Conservation (phyloP, 306 rosid genomes). For the Rubus parviflorus region DNA sequence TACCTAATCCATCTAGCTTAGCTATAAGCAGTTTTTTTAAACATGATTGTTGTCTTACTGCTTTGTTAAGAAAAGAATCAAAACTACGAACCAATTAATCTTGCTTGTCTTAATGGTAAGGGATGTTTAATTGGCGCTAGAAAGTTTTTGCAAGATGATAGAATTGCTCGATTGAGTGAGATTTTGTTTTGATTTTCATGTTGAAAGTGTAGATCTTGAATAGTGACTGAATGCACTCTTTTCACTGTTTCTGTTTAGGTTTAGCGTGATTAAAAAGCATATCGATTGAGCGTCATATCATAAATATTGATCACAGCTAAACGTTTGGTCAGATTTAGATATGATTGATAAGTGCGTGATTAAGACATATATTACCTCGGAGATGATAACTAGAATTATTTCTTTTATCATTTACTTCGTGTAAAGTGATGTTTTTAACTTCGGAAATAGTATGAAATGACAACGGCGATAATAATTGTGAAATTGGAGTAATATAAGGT, state of each 20-base stretch:
- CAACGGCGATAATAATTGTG: background rate
- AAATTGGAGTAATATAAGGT: background rate
- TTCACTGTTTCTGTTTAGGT: background rate
- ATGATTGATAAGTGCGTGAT: background rate
- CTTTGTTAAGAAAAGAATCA: conserved; percentile 10
- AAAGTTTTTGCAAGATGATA: background rate
- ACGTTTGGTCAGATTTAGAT: background rate
- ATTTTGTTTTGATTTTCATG: background rate
- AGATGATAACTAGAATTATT: background rate
- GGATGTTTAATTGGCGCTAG: background rate
- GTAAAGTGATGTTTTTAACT: background rate
- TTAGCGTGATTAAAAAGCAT: background rate
- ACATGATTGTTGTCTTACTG: background rate
- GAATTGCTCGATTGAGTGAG: background rate
- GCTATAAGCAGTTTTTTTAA: background rate
- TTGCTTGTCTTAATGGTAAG: background rate
- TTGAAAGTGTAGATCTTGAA: conserved; percentile 9
- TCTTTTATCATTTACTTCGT: background rate
- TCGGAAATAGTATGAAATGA: background rate
- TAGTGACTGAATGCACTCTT: background rate
- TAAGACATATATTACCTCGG: rapidly evolving
- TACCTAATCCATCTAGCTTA: background rate
- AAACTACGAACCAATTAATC: background rate
- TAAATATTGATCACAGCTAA: background rate
- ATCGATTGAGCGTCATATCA: background rate